phyloP scores from a whole-genome alignment of 163 green algal genomes.

The Chlamydomonas reinhardtii region DNA sequence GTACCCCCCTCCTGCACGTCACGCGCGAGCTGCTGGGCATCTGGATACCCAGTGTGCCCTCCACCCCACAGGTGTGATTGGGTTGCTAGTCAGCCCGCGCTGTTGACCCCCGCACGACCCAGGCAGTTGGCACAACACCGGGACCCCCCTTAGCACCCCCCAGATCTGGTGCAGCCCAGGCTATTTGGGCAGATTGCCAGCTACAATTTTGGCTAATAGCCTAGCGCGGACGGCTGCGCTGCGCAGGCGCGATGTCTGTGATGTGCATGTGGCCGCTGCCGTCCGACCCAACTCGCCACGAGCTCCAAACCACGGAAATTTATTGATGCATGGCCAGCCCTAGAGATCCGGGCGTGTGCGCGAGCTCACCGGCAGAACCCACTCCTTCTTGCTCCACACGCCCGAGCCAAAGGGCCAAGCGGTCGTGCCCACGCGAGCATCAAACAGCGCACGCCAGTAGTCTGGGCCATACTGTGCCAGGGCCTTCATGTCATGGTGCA shows the following conservation, averaged over 20 bases:
- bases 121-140: neutral
- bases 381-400: conserved; percentile 99
- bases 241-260: too few species aligned
- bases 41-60: too few species aligned
- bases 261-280: too few species aligned
- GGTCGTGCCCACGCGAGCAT: conserved; percentile 92
- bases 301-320: neutral
- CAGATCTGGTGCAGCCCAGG: too few species aligned
- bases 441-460: conserved; percentile 97
- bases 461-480: conserved; percentile 88
- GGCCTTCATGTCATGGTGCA: conserved; percentile 96
- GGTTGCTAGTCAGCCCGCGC: too few species aligned
- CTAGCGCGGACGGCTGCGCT: too few species aligned
- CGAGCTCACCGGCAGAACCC: conserved; percentile 91
- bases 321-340: neutral
- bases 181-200: too few species aligned
- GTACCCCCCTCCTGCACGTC: too few species aligned
- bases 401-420: conserved; percentile 97
- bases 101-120: neutral
- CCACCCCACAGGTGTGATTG: too few species aligned
- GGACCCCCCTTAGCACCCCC: neutral
- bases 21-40: too few species aligned
- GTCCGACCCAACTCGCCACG: neutral
- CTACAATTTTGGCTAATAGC: too few species aligned
- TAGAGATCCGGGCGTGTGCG: neutral